Conservation (phyloP, 352 stramenopile species). For the Phytopythium ostracodes region DNA sequence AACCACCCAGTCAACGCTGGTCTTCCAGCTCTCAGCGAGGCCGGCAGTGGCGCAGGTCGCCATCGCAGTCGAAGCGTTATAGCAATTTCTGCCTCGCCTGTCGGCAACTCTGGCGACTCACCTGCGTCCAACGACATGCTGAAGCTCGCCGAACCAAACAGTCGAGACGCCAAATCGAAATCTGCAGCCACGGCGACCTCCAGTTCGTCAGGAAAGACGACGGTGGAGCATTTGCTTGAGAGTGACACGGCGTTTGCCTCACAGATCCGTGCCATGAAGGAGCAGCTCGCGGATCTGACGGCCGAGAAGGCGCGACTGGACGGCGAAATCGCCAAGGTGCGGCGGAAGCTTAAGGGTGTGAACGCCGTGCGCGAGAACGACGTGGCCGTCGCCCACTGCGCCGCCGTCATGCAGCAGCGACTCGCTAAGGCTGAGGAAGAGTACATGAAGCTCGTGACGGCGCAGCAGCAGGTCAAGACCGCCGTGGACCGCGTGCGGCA, state of each 20-base stretch:
- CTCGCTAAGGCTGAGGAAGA: slow-evolving; percentile 71
- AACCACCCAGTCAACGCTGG: neutral
- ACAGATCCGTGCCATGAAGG: slow-evolving; percentile 50
- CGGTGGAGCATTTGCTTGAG: slow-evolving; percentile 64
- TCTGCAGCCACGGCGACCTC: neutral
- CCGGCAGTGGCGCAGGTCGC: neutral
- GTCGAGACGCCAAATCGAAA: neutral
- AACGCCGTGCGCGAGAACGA: slow-evolving; percentile 79
- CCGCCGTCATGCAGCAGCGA: slow-evolving; percentile 70
- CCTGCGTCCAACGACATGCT: neutral
- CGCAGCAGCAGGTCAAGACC: slow-evolving; percentile 55
- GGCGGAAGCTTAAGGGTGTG: slow-evolving; percentile 53
- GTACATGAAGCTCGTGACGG: slow-evolving; percentile 72
- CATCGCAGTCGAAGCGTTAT: slow-evolving; percentile 6
- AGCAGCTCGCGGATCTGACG: slow-evolving; percentile 49
- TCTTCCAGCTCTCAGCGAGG: neutral
- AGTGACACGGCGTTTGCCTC: slow-evolving; percentile 60
- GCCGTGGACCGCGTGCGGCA: slow-evolving; percentile 55
- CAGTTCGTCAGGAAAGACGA: slow-evolving; percentile 23
- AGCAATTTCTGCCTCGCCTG: neutral
- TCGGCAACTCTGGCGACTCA: neutral
- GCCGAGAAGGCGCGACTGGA: slow-evolving; percentile 42
- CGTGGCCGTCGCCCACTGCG: slow-evolving; percentile 65
- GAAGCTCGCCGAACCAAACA: neutral
- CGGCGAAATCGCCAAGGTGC: slow-evolving; percentile 38